Evolutionary conservation across 2,329 filamentous ascomycete genomes (phyloP).

Genomic region (Curvularia hawaiiensis): DNA sequence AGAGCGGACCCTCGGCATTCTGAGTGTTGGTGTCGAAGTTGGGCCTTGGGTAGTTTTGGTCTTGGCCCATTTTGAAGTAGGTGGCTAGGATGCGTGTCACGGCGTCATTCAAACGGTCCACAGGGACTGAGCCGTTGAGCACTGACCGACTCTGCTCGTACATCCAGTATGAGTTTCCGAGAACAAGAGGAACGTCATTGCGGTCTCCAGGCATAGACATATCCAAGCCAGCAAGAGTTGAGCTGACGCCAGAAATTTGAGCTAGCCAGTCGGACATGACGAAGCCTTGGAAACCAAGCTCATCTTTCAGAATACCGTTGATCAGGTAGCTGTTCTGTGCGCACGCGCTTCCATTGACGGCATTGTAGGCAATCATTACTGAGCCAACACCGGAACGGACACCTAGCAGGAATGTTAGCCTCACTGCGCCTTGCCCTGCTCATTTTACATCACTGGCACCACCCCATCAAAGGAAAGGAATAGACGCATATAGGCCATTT

Average conservation of each 20-base stretch:
- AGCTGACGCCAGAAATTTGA: conserved; percentile 79
- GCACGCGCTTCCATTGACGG: conserved; percentile 61
- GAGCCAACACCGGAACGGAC: conserved; percentile 77
- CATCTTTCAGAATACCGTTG: conserved; percentile 84
- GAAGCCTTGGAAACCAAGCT: conserved; percentile 76
- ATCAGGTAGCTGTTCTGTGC: conserved; percentile 77
- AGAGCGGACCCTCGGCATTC: conserved; percentile 42
- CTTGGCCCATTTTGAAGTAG: conserved; percentile 70
- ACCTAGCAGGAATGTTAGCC: conserved; percentile 30
- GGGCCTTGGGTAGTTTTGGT: conserved; percentile 50
- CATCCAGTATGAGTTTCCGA: conserved; percentile 67
- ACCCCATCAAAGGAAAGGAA: not conserved
- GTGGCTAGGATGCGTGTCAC: conserved; percentile 82
- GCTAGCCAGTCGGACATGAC: conserved; percentile 85
- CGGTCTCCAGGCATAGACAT: conserved; percentile 79
- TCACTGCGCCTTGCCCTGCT: not conserved
- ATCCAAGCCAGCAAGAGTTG: conserved; percentile 81
- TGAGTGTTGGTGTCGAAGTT: conserved; percentile 47
- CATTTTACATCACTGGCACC: too few species aligned
- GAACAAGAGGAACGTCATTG: conserved; percentile 50
- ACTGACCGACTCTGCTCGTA: conserved; percentile 74
- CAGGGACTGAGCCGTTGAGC: conserved; percentile 81
- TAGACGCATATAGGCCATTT: not conserved
- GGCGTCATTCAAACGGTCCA: conserved; percentile 87
- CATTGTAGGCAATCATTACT: conserved; percentile 81